Percentiles rank a stretch among this genome's conserved stretches.
Evolutionary conservation across 2,329 filamentous ascomycete species (phyloP).

Genomic region (Diplodia scrobiculata): DNA sequence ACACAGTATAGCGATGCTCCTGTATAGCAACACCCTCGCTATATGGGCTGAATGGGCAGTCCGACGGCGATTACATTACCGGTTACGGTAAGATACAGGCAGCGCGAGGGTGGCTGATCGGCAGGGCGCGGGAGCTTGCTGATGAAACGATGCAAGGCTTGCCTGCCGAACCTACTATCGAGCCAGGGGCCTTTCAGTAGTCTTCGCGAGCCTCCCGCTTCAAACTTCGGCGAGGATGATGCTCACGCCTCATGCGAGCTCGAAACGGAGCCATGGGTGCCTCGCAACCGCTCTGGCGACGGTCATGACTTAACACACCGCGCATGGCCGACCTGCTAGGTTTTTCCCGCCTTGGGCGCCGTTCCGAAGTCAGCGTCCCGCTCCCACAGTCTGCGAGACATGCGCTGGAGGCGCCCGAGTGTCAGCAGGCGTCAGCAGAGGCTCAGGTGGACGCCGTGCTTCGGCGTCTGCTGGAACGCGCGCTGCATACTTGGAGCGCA

Average conservation of each 20-base stretch:
- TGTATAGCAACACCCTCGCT: background rate
- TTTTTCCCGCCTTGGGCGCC: background rate
- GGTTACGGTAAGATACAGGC: constrained; percentile 19
- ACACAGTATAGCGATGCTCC: background rate
- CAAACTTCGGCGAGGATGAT: constrained; percentile 19
- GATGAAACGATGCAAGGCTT: constrained; percentile 25
- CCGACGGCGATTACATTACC: constrained; percentile 21
- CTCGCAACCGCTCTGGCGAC: background rate
- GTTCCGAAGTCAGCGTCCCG: background rate
- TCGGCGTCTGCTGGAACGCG: constrained; percentile 18
- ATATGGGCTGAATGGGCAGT: constrained; percentile 3
- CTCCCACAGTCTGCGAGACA: constrained; percentile 2
- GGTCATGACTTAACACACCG: background rate
- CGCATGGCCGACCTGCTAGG: background rate
- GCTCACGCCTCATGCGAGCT: constrained; percentile 7
- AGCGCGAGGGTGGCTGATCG: constrained; percentile 16
- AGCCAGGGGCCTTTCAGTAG: constrained; percentile 20
- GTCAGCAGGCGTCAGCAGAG: constrained; percentile 24
- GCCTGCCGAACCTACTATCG: constrained; percentile 2
- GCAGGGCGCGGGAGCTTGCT: constrained; percentile 23
- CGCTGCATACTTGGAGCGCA: constrained; percentile 12
- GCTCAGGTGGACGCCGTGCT: constrained; percentile 5
- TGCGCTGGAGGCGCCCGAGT: constrained; percentile 3
- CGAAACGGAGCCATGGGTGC: background rate
- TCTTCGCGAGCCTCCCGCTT: constrained; percentile 5